Evolutionary conservation across 495 filamentous ascomycete genomes (phyloP), one percentile per base, ranked within the genome.

Genomic region (Penicillium samsonianum): DNA sequence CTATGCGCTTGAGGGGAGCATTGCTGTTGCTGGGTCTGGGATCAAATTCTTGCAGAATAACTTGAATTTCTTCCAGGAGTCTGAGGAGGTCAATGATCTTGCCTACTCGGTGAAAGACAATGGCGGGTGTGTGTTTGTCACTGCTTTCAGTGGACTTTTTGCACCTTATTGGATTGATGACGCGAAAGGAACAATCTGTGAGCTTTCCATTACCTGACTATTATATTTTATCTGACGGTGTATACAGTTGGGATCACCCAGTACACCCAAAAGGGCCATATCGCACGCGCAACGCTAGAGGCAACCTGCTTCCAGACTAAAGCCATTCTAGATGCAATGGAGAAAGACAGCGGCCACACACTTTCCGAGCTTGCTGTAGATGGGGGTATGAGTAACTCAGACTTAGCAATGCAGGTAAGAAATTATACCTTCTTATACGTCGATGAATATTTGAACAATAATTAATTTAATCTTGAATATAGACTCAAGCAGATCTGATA

Each of bases 131-230:
- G 86, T 96, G 8, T 98, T 98, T 65, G 93, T 98, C 45, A 97
- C 93, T 12, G 93, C 93, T 5, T 98, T 98, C 70, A 95, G 90
- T 69, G 93, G 93, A 6, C 80, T 98, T 2, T 97, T 96, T 74
- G 93, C 93, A 4, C 93, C 93, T 5, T 97, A 97, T 67, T 98
- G 93, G 93, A 94, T 96, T 60, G 92, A 96, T 65, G 90, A 96
- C 75, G 92, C 92, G 6, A 90, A 92, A 70, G 93, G 93, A 20
- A 96, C 92, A 1, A 84, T 94, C 10, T 92, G 87, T 89, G 76
- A 79, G 82, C 73, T 46, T 59, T 54, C 25, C 22, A 58, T 28
- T 31, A 19, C 26, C 25, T 47, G 28, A 37, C 22, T 49, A 28
- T 55, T 16, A 30, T 41, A 19, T 17, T 42, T 5, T 58, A 14